These are phyloP conservation scores for Pestalotiopsis fici DNA, from an alignment of 2,329 filamentous ascomycete genomes.

Conservation along the genomic window DNA sequence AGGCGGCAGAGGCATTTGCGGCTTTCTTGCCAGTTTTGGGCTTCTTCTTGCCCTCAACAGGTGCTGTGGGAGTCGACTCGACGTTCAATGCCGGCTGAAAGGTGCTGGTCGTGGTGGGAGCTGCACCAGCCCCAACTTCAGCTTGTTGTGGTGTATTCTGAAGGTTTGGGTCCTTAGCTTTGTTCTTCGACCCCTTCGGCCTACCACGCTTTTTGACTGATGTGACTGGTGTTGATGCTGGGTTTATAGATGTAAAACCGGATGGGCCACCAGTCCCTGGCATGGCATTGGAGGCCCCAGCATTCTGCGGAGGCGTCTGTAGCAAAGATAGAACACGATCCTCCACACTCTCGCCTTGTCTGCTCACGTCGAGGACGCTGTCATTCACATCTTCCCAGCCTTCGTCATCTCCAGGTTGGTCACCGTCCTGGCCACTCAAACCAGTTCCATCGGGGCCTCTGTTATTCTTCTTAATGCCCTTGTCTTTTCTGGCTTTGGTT, in stretches of 20 bases:
- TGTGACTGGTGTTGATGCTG: conserved; percentile 21
- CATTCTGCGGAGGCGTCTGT: conserved; percentile 21
- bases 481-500: conserved; percentile 47
- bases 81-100: conserved; percentile 18
- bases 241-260: conserved; percentile 32
- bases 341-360: conserved; percentile 28
- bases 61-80: conserved; percentile 17
- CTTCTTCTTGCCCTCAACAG: conserved; percentile 28
- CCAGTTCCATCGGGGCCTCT: conserved; percentile 22
- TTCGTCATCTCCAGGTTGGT: conserved; percentile 31
- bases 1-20: conserved; percentile 10
- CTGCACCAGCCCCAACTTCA: conserved; percentile 12
- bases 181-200: conserved; percentile 55
- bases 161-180: conserved; percentile 35
- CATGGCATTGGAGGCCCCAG: conserved; percentile 17
- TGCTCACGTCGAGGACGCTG: conserved; percentile 26
- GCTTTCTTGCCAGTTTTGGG: conserved; percentile 36
- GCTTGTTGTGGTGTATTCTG: conserved; percentile 23
- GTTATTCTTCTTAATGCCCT: conserved; percentile 50
- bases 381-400: conserved; percentile 49
- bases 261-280: conserved; percentile 24
- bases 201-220: conserved; percentile 43
- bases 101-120: conserved; percentile 26
- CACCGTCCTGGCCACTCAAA: conserved; percentile 16
- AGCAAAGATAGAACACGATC: conserved; percentile 20